phyloP scores from a whole-genome alignment of 2,329 filamentous ascomycete genomes.

The Amphichorda felina region DNA sequence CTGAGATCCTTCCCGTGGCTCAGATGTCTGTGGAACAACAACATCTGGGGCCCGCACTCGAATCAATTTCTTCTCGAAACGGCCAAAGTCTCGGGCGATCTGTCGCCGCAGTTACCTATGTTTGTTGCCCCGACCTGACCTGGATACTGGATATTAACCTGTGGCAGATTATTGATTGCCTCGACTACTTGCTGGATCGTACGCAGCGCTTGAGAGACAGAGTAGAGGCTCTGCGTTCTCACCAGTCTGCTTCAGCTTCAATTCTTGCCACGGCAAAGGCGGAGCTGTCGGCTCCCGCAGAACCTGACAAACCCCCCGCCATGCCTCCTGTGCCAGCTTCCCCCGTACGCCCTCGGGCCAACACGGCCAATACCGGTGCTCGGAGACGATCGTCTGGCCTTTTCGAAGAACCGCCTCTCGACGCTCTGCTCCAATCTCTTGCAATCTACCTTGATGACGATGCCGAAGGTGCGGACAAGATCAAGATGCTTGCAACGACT shows the following conservation, averaged over 20 bases:
- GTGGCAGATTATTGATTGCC: slow-evolving; percentile 36
- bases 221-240: slow-evolving; percentile 31
- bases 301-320: slow-evolving; percentile 9
- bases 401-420: slow-evolving; percentile 25
- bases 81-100: slow-evolving; percentile 31
- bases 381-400: slow-evolving; percentile 24
- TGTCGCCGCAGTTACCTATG: slow-evolving; percentile 36
- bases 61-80: slow-evolving; percentile 28
- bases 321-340: slow-evolving; percentile 16
- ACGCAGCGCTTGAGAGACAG: slow-evolving; percentile 27
- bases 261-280: slow-evolving; percentile 29
- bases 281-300: slow-evolving; percentile 24
- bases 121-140: slow-evolving; percentile 16
- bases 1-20: slow-evolving; percentile 57
- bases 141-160: neutral
- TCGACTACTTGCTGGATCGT: slow-evolving; percentile 38
- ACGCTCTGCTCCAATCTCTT: slow-evolving; percentile 35
- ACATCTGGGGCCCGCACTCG: slow-evolving; percentile 48
- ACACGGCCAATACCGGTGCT: slow-evolving; percentile 9
- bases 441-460: slow-evolving; percentile 26
- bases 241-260: slow-evolving; percentile 24
- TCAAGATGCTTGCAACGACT: slow-evolving; percentile 19
- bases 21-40: slow-evolving; percentile 62
- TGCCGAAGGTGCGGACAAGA: slow-evolving; percentile 10
- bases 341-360: slow-evolving; percentile 19